A percentile compares a stretch with the other conserved stretches of the same genome.
Evolutionary conservation across 2,329 filamentous ascomycete species (phyloP).

Genomic region (Xylaria sp.): DNA sequence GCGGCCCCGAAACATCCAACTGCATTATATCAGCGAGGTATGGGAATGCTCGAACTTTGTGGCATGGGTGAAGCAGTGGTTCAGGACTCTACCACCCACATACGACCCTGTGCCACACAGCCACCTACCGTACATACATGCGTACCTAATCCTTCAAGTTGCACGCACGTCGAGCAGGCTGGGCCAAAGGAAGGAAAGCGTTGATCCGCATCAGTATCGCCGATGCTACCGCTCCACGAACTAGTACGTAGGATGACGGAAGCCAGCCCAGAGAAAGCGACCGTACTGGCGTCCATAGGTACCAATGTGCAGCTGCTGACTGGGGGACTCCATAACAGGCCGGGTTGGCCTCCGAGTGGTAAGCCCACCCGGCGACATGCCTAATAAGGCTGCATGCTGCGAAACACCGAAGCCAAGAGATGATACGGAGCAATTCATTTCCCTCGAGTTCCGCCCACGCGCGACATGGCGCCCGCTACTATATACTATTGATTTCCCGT

Average conservation of each 20-base stretch:
- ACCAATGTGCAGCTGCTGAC: constrained; percentile 30
- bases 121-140: constrained; percentile 2
- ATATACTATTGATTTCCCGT: background rate
- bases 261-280: background rate
- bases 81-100: background rate
- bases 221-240: constrained; percentile 11
- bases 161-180: constrained; percentile 21
- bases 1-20: background rate
- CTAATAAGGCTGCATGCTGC: constrained; percentile 36
- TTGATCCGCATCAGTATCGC: constrained; percentile 27
- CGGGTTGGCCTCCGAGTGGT: constrained; percentile 33
- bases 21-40: background rate
- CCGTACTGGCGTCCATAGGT: background rate
- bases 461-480: constrained; percentile 1
- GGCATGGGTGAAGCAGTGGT: constrained; percentile 23
- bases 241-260: constrained; percentile 3
- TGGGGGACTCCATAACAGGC: constrained; percentile 31
- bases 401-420: constrained; percentile 30
- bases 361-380: constrained; percentile 30
- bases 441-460: constrained; percentile 9
- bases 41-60: background rate
- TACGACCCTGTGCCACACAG: constrained; percentile 26
- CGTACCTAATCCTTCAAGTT: constrained; percentile 12
- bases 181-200: constrained; percentile 3
- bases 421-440: constrained; percentile 21